Evolutionary conservation across 352 stramenopile genomes (phyloP).

Genomic region (Phytophthora idaei): DNA sequence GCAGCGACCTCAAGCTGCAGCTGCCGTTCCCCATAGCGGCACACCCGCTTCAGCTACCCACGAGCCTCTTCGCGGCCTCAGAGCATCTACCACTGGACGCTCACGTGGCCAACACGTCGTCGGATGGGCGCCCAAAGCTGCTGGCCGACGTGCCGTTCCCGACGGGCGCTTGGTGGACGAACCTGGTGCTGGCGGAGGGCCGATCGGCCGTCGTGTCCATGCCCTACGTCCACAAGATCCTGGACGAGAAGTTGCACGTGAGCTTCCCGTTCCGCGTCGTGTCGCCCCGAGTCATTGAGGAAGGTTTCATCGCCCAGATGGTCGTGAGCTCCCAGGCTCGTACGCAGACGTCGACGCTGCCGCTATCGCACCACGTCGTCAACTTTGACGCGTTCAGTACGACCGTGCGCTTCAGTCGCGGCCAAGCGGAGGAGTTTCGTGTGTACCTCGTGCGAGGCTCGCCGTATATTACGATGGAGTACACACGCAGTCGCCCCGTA

Average conservation of each 20-base stretch:
- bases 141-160: constrained; percentile 72
- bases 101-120: constrained; percentile 20
- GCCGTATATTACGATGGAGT: constrained; percentile 84
- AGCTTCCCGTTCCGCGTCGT: constrained; percentile 86
- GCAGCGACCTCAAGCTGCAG: constrained; percentile 25
- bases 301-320: constrained; percentile 76
- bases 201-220: constrained; percentile 63
- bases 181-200: constrained; percentile 74
- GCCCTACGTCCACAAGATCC: constrained; percentile 69
- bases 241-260: constrained; percentile 66
- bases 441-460: constrained; percentile 76
- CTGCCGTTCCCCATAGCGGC: constrained; percentile 61
- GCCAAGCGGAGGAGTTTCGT: constrained; percentile 48
- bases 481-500: constrained; percentile 49
- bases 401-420: constrained; percentile 59
- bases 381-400: constrained; percentile 76
- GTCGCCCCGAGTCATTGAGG: constrained; percentile 56
- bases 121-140: constrained; percentile 8
- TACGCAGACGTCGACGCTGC: constrained; percentile 2
- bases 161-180: constrained; percentile 84
- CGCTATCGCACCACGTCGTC: constrained; percentile 57
- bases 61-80: constrained; percentile 54
- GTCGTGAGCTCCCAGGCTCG: constrained; percentile 42
- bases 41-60: constrained; percentile 58
- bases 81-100: constrained; percentile 40